Base-by-base conservation (phyloP, 345 rosid genomes). In the Cochlearia excelsa region DNA sequence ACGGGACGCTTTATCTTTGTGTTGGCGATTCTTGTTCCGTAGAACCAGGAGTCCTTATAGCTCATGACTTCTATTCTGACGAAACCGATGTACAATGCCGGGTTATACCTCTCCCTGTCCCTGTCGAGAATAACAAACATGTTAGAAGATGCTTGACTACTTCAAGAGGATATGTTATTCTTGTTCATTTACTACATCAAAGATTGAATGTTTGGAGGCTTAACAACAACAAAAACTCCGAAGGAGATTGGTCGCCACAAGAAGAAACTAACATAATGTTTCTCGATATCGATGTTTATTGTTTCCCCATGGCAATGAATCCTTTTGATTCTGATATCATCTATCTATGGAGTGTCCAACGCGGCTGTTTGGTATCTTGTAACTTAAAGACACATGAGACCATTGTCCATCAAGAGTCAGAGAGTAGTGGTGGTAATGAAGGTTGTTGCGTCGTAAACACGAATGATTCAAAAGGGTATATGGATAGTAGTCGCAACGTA, bases 111-210 rank as follows among this genome's bases (percentile, higher is more conserved):
- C 66, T 61, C 11, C 66, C 56, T 50, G 5, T 26, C 5, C 31
- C 2, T 40, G 26, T 10, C 3, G 30, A n/a, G 1, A 9, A 5
- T 7, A 40, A 10, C 29, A 16, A 23, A 16, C 0, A 30, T 16
- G 57, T 50, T 61, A 50, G 39, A 40, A 61, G 57, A 30, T 61
- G 57, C 46, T 61, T 61, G 57, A 50, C 66, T 61, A 30, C 49
- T 30, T 61, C 66, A 40, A 1, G 49, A 6, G 56, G 11, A 61
- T 1, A 30, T 61, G 66, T 39, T 26, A 23, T 62, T 33, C 40
- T 23, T 42, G 31, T 51, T 42, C 42, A 51, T 10, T 1, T 42
- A 31, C 10, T 42, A 3, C 3, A 10, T 51, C 43, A 7, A 31
- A 42, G 1, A 10, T 1, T 62, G 28, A 61, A 40, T 30, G 47